These are phyloP conservation scores for Nissolia schottii DNA, from an alignment of 306 rosid species.

Conservation along the genomic window DNA sequence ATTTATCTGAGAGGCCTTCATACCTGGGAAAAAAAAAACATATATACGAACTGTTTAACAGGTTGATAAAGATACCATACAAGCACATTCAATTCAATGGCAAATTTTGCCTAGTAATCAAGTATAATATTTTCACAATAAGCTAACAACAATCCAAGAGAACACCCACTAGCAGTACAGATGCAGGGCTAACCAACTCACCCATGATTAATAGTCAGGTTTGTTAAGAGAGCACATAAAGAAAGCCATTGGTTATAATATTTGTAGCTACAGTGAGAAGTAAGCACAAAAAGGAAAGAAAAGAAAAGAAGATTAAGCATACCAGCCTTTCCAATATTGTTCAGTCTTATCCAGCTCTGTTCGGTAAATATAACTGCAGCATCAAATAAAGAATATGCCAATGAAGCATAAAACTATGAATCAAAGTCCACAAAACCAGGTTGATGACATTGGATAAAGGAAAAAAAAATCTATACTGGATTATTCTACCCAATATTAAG, in stretches of 20 bases:
- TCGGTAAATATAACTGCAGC: slow-evolving; percentile 75
- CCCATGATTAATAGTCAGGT: not conserved
- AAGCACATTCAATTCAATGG: slow-evolving; percentile 10
- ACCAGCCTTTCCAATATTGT: slow-evolving; percentile 97
- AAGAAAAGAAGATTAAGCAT: slow-evolving; percentile 17
- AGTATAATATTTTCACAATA: slow-evolving; percentile 11
- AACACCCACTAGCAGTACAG: slow-evolving; percentile 13
- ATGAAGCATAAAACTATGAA: slow-evolving; percentile 21
- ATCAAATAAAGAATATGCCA: slow-evolving; percentile 31
- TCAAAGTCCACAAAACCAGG: not conserved
- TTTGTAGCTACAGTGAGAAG: not conserved
- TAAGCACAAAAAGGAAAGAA: not conserved
- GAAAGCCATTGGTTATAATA: slow-evolving; percentile 9
- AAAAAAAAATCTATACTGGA: slow-evolving; percentile 8
- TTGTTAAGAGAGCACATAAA: not conserved
- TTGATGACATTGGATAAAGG: slow-evolving; percentile 15
- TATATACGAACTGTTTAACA: not conserved
- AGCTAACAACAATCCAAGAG: not conserved
- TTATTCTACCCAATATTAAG: not conserved
- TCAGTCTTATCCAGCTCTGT: slow-evolving; percentile 81
- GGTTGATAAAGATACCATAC: not conserved
- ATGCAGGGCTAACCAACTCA: slow-evolving; percentile 15
- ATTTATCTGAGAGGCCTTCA: slow-evolving; percentile 94
- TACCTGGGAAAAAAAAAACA: slow-evolving; percentile 52
- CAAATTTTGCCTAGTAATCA: slow-evolving; percentile 4